Evolutionary conservation across 148 eudicot species (phyloP).

Genomic region (Pouteria glomerata): DNA sequence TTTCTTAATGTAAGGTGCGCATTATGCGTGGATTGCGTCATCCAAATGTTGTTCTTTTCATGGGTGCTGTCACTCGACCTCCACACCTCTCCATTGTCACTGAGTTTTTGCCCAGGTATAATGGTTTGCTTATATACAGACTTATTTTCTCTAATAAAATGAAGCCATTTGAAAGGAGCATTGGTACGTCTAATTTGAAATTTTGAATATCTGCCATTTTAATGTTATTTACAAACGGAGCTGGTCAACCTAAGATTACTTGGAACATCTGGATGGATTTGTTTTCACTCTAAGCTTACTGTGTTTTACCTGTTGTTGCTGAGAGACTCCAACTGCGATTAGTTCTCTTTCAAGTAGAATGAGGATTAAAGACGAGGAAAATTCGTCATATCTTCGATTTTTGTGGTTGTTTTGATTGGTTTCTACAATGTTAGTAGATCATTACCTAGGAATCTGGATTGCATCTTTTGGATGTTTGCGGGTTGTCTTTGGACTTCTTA

Average conservation of each 20-base stretch:
- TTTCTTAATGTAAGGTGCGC: slow-evolving; percentile 59
- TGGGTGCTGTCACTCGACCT: slow-evolving; percentile 99
- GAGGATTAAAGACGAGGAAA: background rate
- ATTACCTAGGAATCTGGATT: background rate
- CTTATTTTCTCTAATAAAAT: background rate
- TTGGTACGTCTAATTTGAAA: background rate
- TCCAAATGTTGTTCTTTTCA: slow-evolving; percentile 92
- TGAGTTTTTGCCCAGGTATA: slow-evolving; percentile 92
- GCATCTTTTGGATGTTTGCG: background rate
- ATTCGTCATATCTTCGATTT: background rate
- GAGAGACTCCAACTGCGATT: background rate
- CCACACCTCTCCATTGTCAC: slow-evolving; percentile 92
- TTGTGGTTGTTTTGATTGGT: background rate
- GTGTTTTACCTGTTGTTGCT: background rate
- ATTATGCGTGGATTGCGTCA: slow-evolving; percentile 97
- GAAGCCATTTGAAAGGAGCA: background rate
- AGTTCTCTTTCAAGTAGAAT: background rate
- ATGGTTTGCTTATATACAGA: background rate
- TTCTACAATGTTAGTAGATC: background rate
- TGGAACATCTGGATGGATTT: background rate
- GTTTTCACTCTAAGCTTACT: background rate
- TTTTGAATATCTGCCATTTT: too few species aligned
- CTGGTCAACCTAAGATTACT: background rate
- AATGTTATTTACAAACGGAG: background rate
- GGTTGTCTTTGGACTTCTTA: background rate